phyloP scores from a whole-genome alignment of 169 alveolate genomes.

The Cryptosporidium sp. region DNA sequence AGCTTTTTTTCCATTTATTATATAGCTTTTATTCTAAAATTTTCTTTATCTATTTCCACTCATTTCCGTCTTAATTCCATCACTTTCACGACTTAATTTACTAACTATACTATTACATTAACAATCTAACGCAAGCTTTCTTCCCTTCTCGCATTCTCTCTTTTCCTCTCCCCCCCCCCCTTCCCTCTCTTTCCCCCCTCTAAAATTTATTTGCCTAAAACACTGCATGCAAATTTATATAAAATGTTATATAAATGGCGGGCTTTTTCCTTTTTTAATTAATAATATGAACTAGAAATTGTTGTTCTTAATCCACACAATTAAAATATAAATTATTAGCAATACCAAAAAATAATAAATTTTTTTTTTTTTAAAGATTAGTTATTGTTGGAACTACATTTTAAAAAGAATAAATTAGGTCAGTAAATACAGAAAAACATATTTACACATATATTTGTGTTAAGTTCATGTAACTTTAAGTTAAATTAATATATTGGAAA shows the following conservation, averaged over 20 bases:
- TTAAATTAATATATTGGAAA: too few relatives aligned
- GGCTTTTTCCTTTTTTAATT: background rate
- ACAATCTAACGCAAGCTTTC: background rate
- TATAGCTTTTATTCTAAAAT: too few relatives aligned
- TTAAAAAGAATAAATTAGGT: background rate
- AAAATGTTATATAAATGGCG: slow-evolving; percentile 5
- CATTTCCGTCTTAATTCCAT: too few relatives aligned
- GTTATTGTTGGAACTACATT: too few relatives aligned
- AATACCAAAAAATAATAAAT: too few relatives aligned
- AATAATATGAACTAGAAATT: slow-evolving; percentile 11
- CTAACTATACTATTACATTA: too few relatives aligned
- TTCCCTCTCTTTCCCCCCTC: background rate
- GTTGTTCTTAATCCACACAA: background rate
- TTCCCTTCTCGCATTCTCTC: background rate
- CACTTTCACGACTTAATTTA: too few relatives aligned
- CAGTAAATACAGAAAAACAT: too few relatives aligned
- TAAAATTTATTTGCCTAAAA: background rate
- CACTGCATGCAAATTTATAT: background rate
- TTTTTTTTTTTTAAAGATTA: too few relatives aligned
- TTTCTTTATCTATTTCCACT: too few relatives aligned
- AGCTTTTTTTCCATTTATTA: too few relatives aligned
- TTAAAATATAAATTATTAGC: background rate
- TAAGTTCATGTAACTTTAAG: background rate
- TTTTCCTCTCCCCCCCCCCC: background rate
- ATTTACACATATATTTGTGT: background rate